Percentiles rank a stretch among this genome's conserved stretches.
These are phyloP conservation scores for Clathrus columnatus DNA, from an alignment of 768 basidiomycete species.

Conservation along the genomic window DNA sequence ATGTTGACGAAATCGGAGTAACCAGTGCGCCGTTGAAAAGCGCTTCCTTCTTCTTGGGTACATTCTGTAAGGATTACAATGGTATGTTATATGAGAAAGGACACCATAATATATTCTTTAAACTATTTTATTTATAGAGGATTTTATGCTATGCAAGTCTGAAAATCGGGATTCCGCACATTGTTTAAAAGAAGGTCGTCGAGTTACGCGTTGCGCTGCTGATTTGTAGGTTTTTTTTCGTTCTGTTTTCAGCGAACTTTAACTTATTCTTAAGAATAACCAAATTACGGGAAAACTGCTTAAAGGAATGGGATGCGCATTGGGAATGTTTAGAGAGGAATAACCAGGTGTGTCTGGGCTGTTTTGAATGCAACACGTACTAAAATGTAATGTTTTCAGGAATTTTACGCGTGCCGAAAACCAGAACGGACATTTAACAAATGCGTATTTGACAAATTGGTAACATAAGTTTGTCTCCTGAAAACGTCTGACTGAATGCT, in stretches of 20 bases:
- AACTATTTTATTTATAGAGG: conserved; percentile 41
- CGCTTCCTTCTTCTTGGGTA: conserved; percentile 94
- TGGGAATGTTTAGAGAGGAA: conserved; percentile 92
- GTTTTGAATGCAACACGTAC: not conserved
- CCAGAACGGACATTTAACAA: conserved; percentile 81
- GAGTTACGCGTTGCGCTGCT: conserved; percentile 90
- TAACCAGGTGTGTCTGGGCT: conserved; percentile 61
- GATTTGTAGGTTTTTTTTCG: conserved; percentile 62
- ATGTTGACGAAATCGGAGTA: conserved; percentile 78
- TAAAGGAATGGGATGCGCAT: conserved; percentile 79
- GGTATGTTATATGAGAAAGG: conserved; percentile 44
- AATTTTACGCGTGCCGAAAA: conserved; percentile 83
- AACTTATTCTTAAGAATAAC: conserved; percentile 48
- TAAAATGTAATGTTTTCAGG: conserved; percentile 34
- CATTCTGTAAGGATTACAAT: conserved; percentile 93
- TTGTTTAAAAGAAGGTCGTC: conserved; percentile 91
- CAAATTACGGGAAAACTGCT: conserved; percentile 90
- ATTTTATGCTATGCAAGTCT: conserved; percentile 96
- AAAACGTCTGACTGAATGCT: not conserved
- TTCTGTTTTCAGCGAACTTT: not conserved
- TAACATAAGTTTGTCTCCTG: conserved; percentile 32
- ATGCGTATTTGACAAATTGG: conserved; percentile 95
- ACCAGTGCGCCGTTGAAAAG: conserved; percentile 93
- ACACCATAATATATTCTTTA: not conserved
- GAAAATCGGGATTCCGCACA: conserved; percentile 86